Percentiles rank a stretch among this genome's conserved stretches.
phyloP scores from a whole-genome alignment of 1,284 basidiomycete species.

The Boletus smithii region DNA sequence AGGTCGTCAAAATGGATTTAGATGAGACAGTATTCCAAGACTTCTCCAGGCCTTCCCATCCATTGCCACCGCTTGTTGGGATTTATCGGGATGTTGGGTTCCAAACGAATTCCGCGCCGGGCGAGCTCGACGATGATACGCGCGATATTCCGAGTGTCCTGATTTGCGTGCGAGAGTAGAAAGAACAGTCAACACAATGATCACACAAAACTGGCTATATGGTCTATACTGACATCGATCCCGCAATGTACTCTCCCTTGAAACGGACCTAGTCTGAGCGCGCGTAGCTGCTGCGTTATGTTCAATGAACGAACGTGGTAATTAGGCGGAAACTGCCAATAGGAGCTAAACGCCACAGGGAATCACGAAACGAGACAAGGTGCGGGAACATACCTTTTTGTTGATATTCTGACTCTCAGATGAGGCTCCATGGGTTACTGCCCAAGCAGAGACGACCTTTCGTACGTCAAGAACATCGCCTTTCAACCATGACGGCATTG shows the following conservation, averaged over 20 bases:
- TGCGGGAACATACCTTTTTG: slow-evolving; percentile 23
- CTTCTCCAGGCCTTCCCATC: slow-evolving; percentile 73
- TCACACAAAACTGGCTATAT: slow-evolving; percentile 13
- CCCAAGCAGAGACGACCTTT: slow-evolving; percentile 51
- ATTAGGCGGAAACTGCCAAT: slow-evolving; percentile 14
- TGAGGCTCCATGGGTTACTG: slow-evolving; percentile 19
- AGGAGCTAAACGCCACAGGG: slow-evolving; percentile 19
- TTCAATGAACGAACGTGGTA: slow-evolving; percentile 46
- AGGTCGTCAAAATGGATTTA: slow-evolving; percentile 12
- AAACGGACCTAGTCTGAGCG: slow-evolving; percentile 62
- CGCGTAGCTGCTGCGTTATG: slow-evolving; percentile 59
- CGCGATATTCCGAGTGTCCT: slow-evolving; percentile 87
- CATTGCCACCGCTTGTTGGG: slow-evolving; percentile 71
- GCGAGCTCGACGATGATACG: slow-evolving; percentile 76
- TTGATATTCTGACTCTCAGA: slow-evolving; percentile 25
- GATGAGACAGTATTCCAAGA: slow-evolving; percentile 49
- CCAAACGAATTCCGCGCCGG: slow-evolving; percentile 58
- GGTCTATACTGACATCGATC: slow-evolving; percentile 67
- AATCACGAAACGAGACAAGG: slow-evolving; percentile 4
- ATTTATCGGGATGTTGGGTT: slow-evolving; percentile 70
- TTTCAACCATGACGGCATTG: slow-evolving; percentile 66
- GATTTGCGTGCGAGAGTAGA: slow-evolving; percentile 9
- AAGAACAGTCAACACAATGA: slow-evolving; percentile 17
- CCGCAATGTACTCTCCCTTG: slow-evolving; percentile 83
- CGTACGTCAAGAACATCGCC: slow-evolving; percentile 72